A percentile compares a stretch with the other conserved stretches of the same genome.
Evolutionary conservation across 495 filamentous ascomycete genomes (phyloP).

Genomic region (Parathielavia hyrcaniae): DNA sequence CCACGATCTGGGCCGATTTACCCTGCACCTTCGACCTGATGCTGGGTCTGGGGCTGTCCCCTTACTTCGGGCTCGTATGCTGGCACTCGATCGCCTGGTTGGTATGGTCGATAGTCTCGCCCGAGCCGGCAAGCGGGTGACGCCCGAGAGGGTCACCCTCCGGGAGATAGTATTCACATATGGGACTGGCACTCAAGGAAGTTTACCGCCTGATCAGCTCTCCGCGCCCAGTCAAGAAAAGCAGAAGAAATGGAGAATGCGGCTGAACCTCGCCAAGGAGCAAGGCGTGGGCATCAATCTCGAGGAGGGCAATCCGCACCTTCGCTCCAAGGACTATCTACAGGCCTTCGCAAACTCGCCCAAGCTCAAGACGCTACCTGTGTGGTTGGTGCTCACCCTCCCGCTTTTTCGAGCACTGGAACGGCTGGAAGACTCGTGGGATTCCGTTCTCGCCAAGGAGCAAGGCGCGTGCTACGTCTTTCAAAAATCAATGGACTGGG

Average conservation of each 20-base stretch:
- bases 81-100: conserved; percentile 59
- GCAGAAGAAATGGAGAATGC: conserved; percentile 34
- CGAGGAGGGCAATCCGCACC: conserved; percentile 64
- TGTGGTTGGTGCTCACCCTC: conserved; percentile 51
- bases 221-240: background rate
- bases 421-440: conserved; percentile 45
- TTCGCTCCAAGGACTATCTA: conserved; percentile 61
- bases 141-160: conserved; percentile 53
- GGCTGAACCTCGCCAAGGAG: conserved; percentile 30
- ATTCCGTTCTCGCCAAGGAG: conserved; percentile 24
- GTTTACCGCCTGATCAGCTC: background rate
- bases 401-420: conserved; percentile 63
- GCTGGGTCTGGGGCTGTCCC: conserved; percentile 53
- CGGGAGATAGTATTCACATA: conserved; percentile 60
- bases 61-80: conserved; percentile 48
- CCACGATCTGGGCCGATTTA: conserved; percentile 50
- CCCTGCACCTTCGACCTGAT: conserved; percentile 49
- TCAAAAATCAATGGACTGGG: conserved; percentile 43
- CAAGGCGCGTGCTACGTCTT: conserved; percentile 40
- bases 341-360: conserved; percentile 53
- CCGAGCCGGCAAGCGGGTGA: conserved; percentile 43
- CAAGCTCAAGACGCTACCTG: conserved; percentile 32
- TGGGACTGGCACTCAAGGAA: conserved; percentile 22
- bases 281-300: conserved; percentile 47
- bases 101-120: conserved; percentile 57